These are phyloP conservation scores for Euphorbia pulcherrima DNA, from an alignment of 345 rosid species.

Conservation along the genomic window DNA sequence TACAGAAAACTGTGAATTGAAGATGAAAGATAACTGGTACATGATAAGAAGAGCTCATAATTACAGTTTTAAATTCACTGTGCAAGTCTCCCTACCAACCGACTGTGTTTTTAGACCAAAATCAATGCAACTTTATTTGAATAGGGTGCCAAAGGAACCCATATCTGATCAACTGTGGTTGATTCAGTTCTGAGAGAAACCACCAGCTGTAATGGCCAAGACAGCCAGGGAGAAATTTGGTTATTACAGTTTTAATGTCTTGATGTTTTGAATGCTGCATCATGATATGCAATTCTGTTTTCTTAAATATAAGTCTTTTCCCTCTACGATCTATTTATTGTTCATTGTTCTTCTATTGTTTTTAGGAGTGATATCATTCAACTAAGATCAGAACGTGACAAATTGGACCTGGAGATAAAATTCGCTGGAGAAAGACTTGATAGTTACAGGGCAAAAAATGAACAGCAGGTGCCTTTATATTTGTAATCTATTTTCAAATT, in stretches of 20 bases:
- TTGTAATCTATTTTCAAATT: background rate
- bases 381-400: constrained; percentile 76
- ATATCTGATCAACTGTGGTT: too few species aligned
- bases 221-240: too few species aligned
- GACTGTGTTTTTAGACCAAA: too few species aligned
- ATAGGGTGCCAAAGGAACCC: too few species aligned
- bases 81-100: too few species aligned
- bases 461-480: constrained; percentile 54
- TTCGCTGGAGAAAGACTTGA: constrained; percentile 74
- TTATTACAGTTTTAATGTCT: background rate
- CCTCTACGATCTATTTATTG: background rate
- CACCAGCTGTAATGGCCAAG: too few species aligned
- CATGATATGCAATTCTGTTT: background rate
- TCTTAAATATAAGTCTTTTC: constrained; percentile 5
- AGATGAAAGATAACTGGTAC: too few species aligned
- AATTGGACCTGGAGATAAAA: constrained; percentile 62
- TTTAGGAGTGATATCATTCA: constrained; percentile 62
- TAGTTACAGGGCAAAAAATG: constrained; percentile 65
- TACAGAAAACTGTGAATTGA: too few species aligned
- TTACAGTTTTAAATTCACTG: too few species aligned
- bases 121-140: too few species aligned
- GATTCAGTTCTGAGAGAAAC: too few species aligned
- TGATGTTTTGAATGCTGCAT: background rate
- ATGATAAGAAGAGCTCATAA: too few species aligned
- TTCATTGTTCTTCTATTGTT: background rate